phyloP scores from a whole-genome alignment of 1,284 basidiomycete genomes.

The Violaceomyces palustris region DNA sequence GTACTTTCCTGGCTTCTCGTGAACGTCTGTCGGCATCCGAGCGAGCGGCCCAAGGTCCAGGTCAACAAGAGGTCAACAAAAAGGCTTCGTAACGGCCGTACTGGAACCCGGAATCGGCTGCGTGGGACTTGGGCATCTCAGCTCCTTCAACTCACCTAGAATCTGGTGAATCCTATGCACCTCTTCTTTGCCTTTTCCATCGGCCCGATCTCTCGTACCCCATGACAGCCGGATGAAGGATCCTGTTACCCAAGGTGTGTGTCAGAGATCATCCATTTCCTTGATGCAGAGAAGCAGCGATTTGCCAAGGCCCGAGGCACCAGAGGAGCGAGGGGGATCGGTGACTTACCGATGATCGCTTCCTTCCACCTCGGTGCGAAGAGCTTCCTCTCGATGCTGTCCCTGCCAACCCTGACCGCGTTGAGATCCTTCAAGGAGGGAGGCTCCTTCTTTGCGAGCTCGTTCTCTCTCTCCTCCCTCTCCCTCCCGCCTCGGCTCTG shows the following conservation, averaged over 20 bases:
- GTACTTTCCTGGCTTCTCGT: constrained; percentile 60
- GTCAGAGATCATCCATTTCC: too few relatives aligned
- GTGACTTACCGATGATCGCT: too few relatives aligned
- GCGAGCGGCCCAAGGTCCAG: too few relatives aligned
- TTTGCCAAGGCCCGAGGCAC: too few relatives aligned
- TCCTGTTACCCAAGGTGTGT: too few relatives aligned
- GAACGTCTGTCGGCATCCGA: constrained; percentile 56
- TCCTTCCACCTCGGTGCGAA: constrained; percentile 72
- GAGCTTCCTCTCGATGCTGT: constrained; percentile 63
- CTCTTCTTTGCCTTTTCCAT: constrained; percentile 59
- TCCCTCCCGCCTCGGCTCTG: constrained; percentile 71
- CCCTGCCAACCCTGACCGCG: constrained; percentile 62
- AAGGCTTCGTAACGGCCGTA: too few relatives aligned
- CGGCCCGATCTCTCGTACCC: constrained; percentile 54
- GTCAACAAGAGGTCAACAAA: too few relatives aligned
- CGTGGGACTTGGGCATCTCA: too few relatives aligned
- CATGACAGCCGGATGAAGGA: constrained; percentile 43
- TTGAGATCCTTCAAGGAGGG: constrained; percentile 61
- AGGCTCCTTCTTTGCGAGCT: constrained; percentile 55
- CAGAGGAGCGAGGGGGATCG: too few relatives aligned
- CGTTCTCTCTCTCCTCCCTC: constrained; percentile 61
- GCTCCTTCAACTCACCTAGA: constrained; percentile 64
- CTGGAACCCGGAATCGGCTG: too few relatives aligned
- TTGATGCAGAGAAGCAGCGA: too few relatives aligned
- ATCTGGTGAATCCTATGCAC: constrained; percentile 80